Evolutionary conservation across 306 rosid species (phyloP), one percentile per base, ranked within the genome.

Genomic region (Begonia masoniana): DNA sequence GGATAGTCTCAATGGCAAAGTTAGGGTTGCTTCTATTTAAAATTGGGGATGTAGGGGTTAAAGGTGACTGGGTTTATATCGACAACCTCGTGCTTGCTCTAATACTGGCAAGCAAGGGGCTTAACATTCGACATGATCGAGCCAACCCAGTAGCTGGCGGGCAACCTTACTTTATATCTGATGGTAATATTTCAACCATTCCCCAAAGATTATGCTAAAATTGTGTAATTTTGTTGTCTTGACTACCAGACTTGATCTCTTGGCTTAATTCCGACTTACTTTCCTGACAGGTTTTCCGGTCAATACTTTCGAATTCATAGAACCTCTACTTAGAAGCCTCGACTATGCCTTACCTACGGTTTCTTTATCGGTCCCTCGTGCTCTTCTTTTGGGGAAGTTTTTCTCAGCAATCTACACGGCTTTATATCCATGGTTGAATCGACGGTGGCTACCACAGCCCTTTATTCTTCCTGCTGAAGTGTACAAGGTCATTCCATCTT

Each of bases 361-460:
- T 45, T 73, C 69, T 35, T 19, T 91, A 43, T 6, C 88, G 41
- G 71, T 85, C 19, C 54, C 80, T 19, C 85, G 58, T 8, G 96
- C 92, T 52, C 88, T 91, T 64, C 55, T 66, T 65, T 63, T 91
- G 60, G 94, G 84, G 56, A 81, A 52, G 76, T 53, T 85, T 71
- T 83, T 68, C 55, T 63, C 69, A 62, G 88, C 67, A 31, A 45
- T 85, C 55, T 91, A 91, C 62, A 78, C 86, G 5, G 49, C 86
- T 17, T 70, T 91, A 59, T 85, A 86, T 71, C 96, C 96, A 55
- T 86, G 85, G 92, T 73, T 91, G 71, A 62, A 79, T 65, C 60
- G 53, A 42, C 23, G 84, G 84, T 91, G 99, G 99, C 83, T 91
- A 68, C 99, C 92, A 46, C 99, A 91, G 72, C 96, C 99, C 41